These are phyloP conservation scores for Fusarium pseudograminearum DNA, from an alignment of 2,329 filamentous ascomycete species.

Conservation along the genomic window DNA sequence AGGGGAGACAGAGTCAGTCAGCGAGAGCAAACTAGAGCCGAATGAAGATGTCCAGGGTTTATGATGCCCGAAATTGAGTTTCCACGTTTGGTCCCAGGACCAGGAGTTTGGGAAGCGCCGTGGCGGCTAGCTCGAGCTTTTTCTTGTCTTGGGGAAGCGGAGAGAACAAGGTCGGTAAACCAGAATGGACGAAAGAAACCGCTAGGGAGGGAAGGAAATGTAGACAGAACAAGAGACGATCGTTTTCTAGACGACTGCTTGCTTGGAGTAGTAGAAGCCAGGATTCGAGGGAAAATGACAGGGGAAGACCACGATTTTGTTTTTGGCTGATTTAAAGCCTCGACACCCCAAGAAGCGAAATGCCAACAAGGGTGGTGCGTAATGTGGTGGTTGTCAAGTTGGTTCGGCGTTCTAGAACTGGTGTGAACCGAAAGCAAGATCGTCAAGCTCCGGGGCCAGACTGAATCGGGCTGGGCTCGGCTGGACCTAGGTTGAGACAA, in stretches of 20 bases:
- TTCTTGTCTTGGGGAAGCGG: slow-evolving; percentile 41
- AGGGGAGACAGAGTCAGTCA: slow-evolving; percentile 24
- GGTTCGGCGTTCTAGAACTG: slow-evolving; percentile 42
- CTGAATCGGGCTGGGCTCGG: slow-evolving; percentile 40
- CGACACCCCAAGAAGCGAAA: slow-evolving; percentile 16
- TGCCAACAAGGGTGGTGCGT: slow-evolving; percentile 34
- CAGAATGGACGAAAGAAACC: slow-evolving; percentile 27
- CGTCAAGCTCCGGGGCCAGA: slow-evolving; percentile 33
- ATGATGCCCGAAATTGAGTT: slow-evolving; percentile 47
- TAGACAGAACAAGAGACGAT: not conserved
- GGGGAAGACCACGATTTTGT: slow-evolving; percentile 23
- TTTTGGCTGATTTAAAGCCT: slow-evolving; percentile 21
- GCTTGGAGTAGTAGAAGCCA: slow-evolving; percentile 7
- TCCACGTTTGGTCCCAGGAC: slow-evolving; percentile 40
- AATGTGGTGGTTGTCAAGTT: slow-evolving; percentile 31
- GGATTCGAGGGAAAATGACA: not conserved
- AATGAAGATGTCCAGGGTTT: slow-evolving; percentile 36
- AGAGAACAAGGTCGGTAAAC: slow-evolving; percentile 13
- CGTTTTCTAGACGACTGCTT: slow-evolving; percentile 21
- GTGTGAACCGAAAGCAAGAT: slow-evolving; percentile 34
- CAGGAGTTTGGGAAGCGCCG: slow-evolving; percentile 46
- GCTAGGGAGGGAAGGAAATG: slow-evolving; percentile 1
- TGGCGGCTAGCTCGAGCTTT: slow-evolving; percentile 42
- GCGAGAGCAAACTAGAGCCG: slow-evolving; percentile 29
- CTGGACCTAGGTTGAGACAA: slow-evolving; percentile 32